phyloP scores from a whole-genome alignment of 75 land plant species.

The Ceratopteris richardii region DNA sequence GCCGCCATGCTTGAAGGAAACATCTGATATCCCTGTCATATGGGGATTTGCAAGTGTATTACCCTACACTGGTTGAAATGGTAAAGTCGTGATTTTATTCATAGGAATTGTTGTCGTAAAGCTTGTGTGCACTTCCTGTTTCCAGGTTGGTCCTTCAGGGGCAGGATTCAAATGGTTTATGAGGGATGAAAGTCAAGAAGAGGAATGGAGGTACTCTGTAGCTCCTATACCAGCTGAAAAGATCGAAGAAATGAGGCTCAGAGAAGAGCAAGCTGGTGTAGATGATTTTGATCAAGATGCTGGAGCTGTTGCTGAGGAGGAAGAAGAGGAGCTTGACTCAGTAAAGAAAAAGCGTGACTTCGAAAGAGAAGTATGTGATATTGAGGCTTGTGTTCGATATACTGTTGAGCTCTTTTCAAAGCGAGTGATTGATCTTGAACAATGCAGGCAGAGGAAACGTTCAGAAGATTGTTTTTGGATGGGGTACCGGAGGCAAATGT shows the following conservation, averaged over 20 bases:
- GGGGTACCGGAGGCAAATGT: conserved; percentile 49
- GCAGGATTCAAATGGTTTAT: conserved; percentile 74
- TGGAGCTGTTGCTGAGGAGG: conserved; percentile 29
- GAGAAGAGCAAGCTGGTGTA: conserved; percentile 21
- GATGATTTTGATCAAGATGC: conserved; percentile 40
- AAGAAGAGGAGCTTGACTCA: conserved; percentile 41
- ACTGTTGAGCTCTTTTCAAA: too few species aligned
- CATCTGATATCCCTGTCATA: too few species aligned
- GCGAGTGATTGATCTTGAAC: too few species aligned
- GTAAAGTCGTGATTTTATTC: too few species aligned
- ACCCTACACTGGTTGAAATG: too few species aligned
- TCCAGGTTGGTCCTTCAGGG: conserved; percentile 70
- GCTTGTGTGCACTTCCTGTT: too few species aligned
- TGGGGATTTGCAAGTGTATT: too few species aligned
- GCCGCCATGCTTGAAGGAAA: too few species aligned
- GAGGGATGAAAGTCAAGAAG: conserved; percentile 57
- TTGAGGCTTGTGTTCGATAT: too few species aligned
- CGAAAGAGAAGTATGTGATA: conserved; percentile 63
- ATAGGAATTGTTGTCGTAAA: too few species aligned
- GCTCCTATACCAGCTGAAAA: conserved; percentile 69
- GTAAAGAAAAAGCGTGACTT: conserved; percentile 44
- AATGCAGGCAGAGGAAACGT: conserved; percentile 77
- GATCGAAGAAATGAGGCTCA: conserved; percentile 33
- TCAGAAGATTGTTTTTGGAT: conserved; percentile 55
- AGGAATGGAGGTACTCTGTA: conserved; percentile 90